Evolutionary conservation across 345 rosid genomes (phyloP), one percentile per base, ranked within the genome.

Genomic region (Jatropha curcas): DNA sequence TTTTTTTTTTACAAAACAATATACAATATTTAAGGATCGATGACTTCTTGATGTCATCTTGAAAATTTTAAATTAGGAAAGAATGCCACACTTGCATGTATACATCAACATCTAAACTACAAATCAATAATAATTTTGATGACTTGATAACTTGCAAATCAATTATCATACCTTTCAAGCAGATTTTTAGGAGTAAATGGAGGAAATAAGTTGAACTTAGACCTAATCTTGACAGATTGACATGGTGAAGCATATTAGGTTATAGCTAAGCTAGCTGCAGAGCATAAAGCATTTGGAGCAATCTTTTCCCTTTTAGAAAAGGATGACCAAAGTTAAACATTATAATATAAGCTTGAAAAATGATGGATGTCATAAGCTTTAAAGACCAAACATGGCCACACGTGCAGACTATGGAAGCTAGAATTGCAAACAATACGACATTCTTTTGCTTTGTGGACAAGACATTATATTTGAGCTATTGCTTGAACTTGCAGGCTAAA

Each of bases 401-500:
- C 51, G n/a, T 22, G 8, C 10, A 1, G 57, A 11, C 13, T 2
- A 12, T 31, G 34, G 37, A 27, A 28, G 7, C 41, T 20, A 48
- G 13, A 27, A 64, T 5, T 24, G 53, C 14, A 25, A 12, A 65
- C 10, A 65, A 13, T 5, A 19, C 9, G 28, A 8, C 43, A 20
- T 19, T 24, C 20, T 58, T 52, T 33, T n/a, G 63, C 35, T 1
- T 57, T 39, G 65, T 58, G 73, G 73, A 55, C 28, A 57, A 25
- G 73, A 55, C 73, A 56, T 41, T 0, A 39, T 37, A 17, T 53
- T 14, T 13, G 52, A 55, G 35, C 62, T 1, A 16, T 70, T 70
- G 24, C 71, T 64, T 76, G 24, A 56, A 10, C 30, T 46, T 68
- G 67, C 28, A 34, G 17, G 51, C 56, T 33, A 68, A 73, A 78